Evolutionary conservation across 768 basidiomycete species (phyloP).

Genomic region (Kwoniella botswanensis): DNA sequence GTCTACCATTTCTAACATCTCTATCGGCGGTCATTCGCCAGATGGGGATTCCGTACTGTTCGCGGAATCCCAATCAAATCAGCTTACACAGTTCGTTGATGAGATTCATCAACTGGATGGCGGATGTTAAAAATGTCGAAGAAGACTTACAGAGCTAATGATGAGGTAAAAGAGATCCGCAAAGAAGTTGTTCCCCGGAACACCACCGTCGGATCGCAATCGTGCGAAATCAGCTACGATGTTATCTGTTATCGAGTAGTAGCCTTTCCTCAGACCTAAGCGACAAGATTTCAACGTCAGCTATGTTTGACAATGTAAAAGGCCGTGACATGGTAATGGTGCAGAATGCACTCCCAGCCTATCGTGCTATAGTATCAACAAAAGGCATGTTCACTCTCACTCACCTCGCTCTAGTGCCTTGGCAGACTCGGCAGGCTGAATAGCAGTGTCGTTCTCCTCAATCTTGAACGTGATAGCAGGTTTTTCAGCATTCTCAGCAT

Average conservation of each 20-base stretch:
- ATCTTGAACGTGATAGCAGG: conserved; percentile 76
- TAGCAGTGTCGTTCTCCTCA: conserved; percentile 72
- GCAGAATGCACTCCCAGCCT: no score
- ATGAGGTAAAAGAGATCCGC: conserved; percentile 64
- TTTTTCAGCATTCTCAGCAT: conserved; percentile 76
- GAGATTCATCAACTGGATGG: no score
- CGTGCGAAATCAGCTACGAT: conserved; percentile 72
- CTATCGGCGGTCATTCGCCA: conserved; percentile 55
- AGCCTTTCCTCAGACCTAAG: conserved; percentile 70
- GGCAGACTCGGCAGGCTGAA: conserved; percentile 71
- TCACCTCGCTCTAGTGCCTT: conserved; percentile 67
- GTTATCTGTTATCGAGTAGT: conserved; percentile 77
- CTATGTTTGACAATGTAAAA: not conserved
- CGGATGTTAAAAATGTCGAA: not conserved
- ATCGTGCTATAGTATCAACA: no score
- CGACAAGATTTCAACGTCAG: not conserved
- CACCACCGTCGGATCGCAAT: conserved; percentile 68
- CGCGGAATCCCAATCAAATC: not conserved
- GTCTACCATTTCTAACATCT: conserved; percentile 23
- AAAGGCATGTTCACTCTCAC: conserved; percentile 16
- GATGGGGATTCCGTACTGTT: conserved; percentile 54
- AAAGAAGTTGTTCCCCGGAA: conserved; percentile 68
- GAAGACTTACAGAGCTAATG: conserved; percentile 61
- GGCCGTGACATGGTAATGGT: not conserved
- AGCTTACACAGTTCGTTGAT: not conserved